Conservation (phyloP, 495 filamentous ascomycete species). For the Glutinoglossum americanum region DNA sequence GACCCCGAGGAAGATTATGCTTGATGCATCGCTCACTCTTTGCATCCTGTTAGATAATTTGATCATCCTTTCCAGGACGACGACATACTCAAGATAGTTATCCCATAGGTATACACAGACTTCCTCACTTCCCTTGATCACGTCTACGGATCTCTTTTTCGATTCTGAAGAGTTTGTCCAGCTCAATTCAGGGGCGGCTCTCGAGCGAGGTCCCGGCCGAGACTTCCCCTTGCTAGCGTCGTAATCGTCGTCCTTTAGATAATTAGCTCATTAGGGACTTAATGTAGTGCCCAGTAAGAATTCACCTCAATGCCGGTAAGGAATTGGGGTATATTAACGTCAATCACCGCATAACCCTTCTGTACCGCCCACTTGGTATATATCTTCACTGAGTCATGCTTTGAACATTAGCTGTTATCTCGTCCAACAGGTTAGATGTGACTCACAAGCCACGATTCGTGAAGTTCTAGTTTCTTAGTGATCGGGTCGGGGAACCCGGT, state of each 20-base stretch:
- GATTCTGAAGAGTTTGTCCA: background rate
- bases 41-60: background rate
- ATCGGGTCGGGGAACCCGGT: conserved; percentile 42
- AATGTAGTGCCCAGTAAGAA: background rate
- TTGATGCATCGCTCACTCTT: conserved; percentile 38
- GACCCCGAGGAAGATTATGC: conserved; percentile 67
- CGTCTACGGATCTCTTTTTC: conserved; percentile 16
- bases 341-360: conserved; percentile 59
- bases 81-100: conserved; percentile 65
- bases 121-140: conserved; percentile 37
- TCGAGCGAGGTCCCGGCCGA: background rate
- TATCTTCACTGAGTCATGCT: conserved; percentile 56
- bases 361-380: conserved; percentile 67
- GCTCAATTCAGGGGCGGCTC: background rate
- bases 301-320: conserved; percentile 33
- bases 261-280: too few species aligned
- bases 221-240: background rate
- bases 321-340: conserved; percentile 70
- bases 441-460: conserved; percentile 74
- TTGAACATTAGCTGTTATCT: conserved; percentile 13
- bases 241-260: background rate
- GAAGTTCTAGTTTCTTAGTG: conserved; percentile 49
- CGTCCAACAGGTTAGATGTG: background rate
- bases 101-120: conserved; percentile 85
- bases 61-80: background rate